A percentile compares a stretch with the other conserved stretches of the same genome.
Evolutionary conservation across 2,329 filamentous ascomycete species (phyloP).

Genomic region (Exophiala sideris): DNA sequence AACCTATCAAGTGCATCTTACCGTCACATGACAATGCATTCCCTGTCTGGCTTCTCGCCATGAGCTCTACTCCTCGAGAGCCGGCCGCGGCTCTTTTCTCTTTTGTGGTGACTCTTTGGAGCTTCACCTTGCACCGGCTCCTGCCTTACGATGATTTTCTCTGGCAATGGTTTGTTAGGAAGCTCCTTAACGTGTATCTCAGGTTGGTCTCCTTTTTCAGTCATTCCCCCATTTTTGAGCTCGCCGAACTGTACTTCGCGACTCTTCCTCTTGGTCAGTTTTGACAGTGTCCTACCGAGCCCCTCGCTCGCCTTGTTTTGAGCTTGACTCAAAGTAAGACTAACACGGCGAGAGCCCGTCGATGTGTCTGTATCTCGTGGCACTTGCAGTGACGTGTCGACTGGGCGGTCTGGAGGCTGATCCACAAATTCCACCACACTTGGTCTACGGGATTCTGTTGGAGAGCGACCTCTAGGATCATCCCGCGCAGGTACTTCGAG

Average conservation of each 20-base stretch:
- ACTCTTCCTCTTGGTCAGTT: constrained; percentile 17
- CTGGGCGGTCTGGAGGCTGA: constrained; percentile 6
- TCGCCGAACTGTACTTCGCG: constrained; percentile 15
- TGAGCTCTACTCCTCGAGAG: constrained; percentile 25
- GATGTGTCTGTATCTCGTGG: constrained; percentile 7
- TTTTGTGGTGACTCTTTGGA: constrained; percentile 32
- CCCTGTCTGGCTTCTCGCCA: constrained; percentile 38
- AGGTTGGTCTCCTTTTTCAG: neutral
- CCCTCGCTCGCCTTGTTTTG: constrained; percentile 24
- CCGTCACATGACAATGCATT: constrained; percentile 44
- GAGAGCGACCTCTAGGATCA: constrained; percentile 23
- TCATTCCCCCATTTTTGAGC: neutral
- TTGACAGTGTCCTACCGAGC: constrained; percentile 20
- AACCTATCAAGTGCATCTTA: neutral
- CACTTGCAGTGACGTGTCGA: constrained; percentile 11
- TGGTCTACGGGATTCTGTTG: constrained; percentile 27
- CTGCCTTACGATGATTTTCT: constrained; percentile 1
- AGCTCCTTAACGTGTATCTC: constrained; percentile 15
- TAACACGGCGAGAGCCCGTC: constrained; percentile 5
- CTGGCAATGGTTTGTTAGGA: constrained; percentile 3
- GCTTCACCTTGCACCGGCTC: constrained; percentile 6
- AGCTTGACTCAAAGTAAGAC: constrained; percentile 4
- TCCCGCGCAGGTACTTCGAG: constrained; percentile 37
- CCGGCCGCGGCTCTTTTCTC: constrained; percentile 34
- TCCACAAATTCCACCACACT: constrained; percentile 34